Conservation (phyloP, 2,329 filamentous ascomycete species). For the Rutstroemia sydowiana region DNA sequence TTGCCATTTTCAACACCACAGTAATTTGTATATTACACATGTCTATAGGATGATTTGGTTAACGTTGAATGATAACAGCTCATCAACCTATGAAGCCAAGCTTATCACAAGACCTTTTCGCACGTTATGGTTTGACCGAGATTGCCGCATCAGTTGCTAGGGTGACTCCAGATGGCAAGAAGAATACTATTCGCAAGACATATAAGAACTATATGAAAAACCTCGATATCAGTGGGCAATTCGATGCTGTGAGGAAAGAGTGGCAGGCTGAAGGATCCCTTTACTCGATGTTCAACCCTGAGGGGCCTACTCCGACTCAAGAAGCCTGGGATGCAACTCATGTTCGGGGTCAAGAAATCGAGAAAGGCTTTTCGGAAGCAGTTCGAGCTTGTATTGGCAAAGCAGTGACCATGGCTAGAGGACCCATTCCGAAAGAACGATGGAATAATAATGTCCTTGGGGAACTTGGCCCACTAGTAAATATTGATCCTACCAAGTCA, state of each 20-base stretch:
- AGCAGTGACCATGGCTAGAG: conserved; percentile 51
- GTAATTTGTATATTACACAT: conserved; percentile 12
- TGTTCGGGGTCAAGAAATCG: conserved; percentile 48
- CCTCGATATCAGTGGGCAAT: conserved; percentile 53
- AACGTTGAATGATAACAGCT: conserved; percentile 29
- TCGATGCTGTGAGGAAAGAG: conserved; percentile 52
- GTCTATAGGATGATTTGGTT: conserved; percentile 27
- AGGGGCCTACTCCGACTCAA: conserved; percentile 33
- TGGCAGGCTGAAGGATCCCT: conserved; percentile 33
- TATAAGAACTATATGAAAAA: conserved; percentile 64
- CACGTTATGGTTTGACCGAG: conserved; percentile 46
- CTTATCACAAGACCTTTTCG: conserved; percentile 50
- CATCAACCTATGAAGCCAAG: conserved; percentile 37
- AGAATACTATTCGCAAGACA: conserved; percentile 59
- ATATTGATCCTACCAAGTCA: conserved; percentile 12
- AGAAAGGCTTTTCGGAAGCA: conserved; percentile 42
- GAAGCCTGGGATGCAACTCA: conserved; percentile 50
- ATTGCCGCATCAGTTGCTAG: conserved; percentile 56
- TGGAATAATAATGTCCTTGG: conserved; percentile 55
- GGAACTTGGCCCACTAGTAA: conserved; percentile 34
- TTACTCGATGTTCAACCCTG: conserved; percentile 41
- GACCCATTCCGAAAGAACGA: conserved; percentile 43
- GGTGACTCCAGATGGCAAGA: conserved; percentile 57
- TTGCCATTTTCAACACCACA: conserved; percentile 12
- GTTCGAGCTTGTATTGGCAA: conserved; percentile 39